Evolutionary conservation across 169 alveolate genomes (phyloP), one percentile per base, ranked within the genome.

Genomic region (Cryptosporidium canis): DNA sequence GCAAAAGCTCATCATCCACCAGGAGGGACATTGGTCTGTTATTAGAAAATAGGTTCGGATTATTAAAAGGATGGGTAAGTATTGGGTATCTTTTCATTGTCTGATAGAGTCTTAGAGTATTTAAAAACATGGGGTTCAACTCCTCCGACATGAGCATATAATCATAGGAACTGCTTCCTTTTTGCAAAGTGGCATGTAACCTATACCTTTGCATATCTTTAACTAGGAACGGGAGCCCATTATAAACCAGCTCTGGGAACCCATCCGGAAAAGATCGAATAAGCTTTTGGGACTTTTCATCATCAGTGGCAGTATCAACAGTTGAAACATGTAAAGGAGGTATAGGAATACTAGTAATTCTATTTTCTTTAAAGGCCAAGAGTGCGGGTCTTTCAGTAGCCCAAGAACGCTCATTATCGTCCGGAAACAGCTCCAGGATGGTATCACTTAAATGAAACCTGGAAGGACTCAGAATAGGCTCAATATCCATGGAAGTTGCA

Each of bases 121-220:
- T 55, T 21, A 77, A 41, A 37, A 77, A 77, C 29, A 21, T 41
- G 39, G 63, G 72, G 2, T 77, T 53, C 51, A 77, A 61, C 18
- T 77, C 87, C 0, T 56, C 72, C 31, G 72, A 39, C 3, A 77
- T 35, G 4, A 58, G 2, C 64, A 55, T 55, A 44, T 77, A 77
- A 39, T 55, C 87, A 24, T 27, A 41, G 18, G 87, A 58, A 27
- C 77, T 58, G 2, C 64, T 56, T 16, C 87, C 87, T 33, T 77
- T 77, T 27, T 77, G 87, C 24, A 77, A 29, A 3, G 87, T 77
- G 0, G 47, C 6, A 77, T 77, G 87, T 16, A 77, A 21, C 39
- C 87, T 77, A 24, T 56, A 77, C 41, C 87, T 55, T 58, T 77
- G 87, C 87, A 77, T 77, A 58, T 77, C 87, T 56, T 77, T 77